Evolutionary conservation across 345 rosid genomes (phyloP), one percentile per base, ranked within the genome.

Genomic region (Salix arbutifolia): DNA sequence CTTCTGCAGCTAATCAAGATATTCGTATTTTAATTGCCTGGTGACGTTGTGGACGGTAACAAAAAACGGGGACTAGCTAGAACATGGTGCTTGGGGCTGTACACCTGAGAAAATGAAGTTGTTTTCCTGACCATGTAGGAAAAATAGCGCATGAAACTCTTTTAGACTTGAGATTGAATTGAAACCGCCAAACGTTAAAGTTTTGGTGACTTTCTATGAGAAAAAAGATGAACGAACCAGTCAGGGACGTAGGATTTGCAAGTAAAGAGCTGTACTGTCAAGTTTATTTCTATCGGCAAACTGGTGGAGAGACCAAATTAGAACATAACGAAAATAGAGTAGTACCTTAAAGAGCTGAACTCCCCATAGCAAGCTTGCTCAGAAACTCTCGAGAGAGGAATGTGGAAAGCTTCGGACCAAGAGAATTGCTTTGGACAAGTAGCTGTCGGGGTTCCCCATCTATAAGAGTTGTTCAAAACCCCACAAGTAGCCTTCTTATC

Each of bases 331-430:
- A 6, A 72, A 48, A 61, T 21, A 71, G 26, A 13, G 28, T 14
- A 2, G 60, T 82, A 88, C 94, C 94, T 77, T 64, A 88, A 72
- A 25, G 87, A 75, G 76, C 69, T 77, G 42, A 82, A 86, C 33
- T 78, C 88, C 30, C 90, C 89, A 33, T 79, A 88, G 82, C 86
- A 90, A 42, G 85, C 62, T 33, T 74, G 35, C 2, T 90, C 84
- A 0, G 86, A 79, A 68, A 90, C 76, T 78, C 83, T 85, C 9
- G 87, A 74, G 21, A 90, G 86, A 72, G 92, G 91, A 61, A 89
- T 76, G 50, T 90, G 94, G 76, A 89, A 90, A 76, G 92, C 92
- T 75, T 90, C 94, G 18, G 88, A 87, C 94, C 94, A 90, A 3
- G 92, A 89, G 80, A 87, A 84, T 33, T 90, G 91, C 23, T 78